Percentiles rank a stretch among this genome's conserved stretches.
Evolutionary conservation across 352 stramenopile species (phyloP).

Genomic region (Globisporangium viniferum): DNA sequence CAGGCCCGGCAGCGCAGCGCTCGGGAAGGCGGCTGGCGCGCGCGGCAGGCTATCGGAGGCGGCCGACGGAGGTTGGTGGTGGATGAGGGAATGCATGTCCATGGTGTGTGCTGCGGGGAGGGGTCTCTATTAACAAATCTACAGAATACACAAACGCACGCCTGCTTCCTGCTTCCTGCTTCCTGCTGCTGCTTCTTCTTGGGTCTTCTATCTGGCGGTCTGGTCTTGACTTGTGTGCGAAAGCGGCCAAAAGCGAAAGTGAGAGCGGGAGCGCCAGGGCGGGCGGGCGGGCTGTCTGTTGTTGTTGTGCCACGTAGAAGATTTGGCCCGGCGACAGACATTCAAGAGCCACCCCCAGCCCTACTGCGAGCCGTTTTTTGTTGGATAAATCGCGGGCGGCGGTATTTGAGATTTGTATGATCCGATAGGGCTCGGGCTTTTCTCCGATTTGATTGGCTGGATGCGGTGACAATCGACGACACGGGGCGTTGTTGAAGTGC

Average conservation of each 20-base stretch:
- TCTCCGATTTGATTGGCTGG: not conserved
- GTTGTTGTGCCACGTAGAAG: not conserved
- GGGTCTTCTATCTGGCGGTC: not conserved
- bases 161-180: not conserved
- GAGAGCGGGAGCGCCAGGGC: not conserved
- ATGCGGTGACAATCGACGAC: not conserved
- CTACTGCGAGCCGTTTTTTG: not conserved
- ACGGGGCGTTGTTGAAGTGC: not conserved
- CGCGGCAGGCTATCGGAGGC: conserved; percentile 23
- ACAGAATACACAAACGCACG: conserved; percentile 1
- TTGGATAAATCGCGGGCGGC: not conserved
- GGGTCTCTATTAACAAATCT: conserved; percentile 10
- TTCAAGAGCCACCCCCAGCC: not conserved
- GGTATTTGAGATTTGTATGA: not conserved
- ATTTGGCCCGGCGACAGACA: not conserved
- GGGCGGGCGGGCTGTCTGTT: not conserved
- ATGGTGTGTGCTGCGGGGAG: conserved; percentile 24
- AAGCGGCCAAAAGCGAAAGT: conserved; percentile 12
- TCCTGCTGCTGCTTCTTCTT: not conserved
- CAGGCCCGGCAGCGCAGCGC: conserved; percentile 29
- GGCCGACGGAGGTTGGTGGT: conserved; percentile 25
- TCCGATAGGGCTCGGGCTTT: not conserved
- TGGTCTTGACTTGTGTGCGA: not conserved
- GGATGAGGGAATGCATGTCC: conserved; percentile 79
- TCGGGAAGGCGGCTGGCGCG: conserved; percentile 21